phyloP scores from a whole-genome alignment of 768 basidiomycete species.

The Tylopilus intermedius region DNA sequence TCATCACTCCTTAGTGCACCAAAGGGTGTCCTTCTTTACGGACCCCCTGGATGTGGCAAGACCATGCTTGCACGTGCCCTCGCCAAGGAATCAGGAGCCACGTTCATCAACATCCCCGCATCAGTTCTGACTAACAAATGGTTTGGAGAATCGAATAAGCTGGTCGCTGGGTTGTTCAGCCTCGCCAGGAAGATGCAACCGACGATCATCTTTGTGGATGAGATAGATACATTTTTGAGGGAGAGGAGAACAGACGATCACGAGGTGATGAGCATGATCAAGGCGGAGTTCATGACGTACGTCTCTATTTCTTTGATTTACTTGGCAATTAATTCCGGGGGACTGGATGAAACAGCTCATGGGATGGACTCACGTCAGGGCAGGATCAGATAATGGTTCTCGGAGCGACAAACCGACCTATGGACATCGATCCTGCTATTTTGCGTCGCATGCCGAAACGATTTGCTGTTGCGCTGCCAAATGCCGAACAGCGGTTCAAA shows the following conservation, averaged over 20 bases:
- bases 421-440: slow-evolving; percentile 85
- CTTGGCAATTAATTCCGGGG: not conserved
- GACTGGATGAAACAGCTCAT: slow-evolving; percentile 49
- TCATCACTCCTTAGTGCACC: slow-evolving; percentile 85
- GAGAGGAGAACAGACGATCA: slow-evolving; percentile 87
- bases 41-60: slow-evolving; percentile 97
- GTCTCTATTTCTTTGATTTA: slow-evolving; percentile 23
- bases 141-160: slow-evolving; percentile 91
- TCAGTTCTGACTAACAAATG: slow-evolving; percentile 75
- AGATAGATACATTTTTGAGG: slow-evolving; percentile 93
- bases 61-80: slow-evolving; percentile 99
- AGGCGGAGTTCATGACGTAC: slow-evolving; percentile 92
- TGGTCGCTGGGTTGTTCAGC: slow-evolving; percentile 91
- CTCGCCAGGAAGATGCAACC: slow-evolving; percentile 92
- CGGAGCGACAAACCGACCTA: slow-evolving; percentile 92
- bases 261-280: slow-evolving; percentile 98
- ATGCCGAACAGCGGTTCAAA: slow-evolving; percentile 70
- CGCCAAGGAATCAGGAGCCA: slow-evolving; percentile 94
- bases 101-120: slow-evolving; percentile 86
- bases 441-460: slow-evolving; percentile 98
- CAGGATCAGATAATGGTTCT: slow-evolving; percentile 83
- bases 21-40: slow-evolving; percentile 92
- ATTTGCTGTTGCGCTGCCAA: slow-evolving; percentile 80
- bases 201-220: slow-evolving; percentile 97
- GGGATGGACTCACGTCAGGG: slow-evolving; percentile 89